These are phyloP conservation scores for Lecanicillium sp. DNA, from an alignment of 2,329 filamentous ascomycete species.

Conservation along the genomic window DNA sequence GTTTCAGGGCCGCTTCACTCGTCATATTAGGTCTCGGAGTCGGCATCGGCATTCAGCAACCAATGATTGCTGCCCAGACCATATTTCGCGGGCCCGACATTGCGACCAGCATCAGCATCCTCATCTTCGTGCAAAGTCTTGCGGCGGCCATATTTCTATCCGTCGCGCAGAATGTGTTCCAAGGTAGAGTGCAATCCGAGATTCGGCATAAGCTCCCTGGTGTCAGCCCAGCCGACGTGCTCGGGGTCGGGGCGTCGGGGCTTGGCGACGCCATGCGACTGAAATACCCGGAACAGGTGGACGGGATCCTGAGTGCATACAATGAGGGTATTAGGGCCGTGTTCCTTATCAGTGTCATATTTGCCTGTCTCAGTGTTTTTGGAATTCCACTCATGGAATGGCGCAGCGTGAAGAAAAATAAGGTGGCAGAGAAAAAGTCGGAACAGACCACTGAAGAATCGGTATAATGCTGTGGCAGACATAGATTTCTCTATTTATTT, in stretches of 20 bases:
- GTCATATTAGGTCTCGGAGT: constrained; percentile 15
- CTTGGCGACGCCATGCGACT: not conserved
- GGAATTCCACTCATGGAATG: constrained; percentile 50
- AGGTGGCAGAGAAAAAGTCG: not conserved
- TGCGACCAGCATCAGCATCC: constrained; percentile 14
- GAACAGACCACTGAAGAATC: too few species aligned
- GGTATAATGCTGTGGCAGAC: too few species aligned
- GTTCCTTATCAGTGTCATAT: constrained; percentile 49
- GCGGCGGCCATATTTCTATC: constrained; percentile 15
- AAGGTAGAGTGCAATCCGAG: not conserved
- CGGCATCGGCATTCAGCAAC: constrained; percentile 15
- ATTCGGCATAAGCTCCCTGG: not conserved
- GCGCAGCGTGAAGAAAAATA: constrained; percentile 32
- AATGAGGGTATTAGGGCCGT: constrained; percentile 47
- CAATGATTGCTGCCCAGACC: constrained; percentile 16
- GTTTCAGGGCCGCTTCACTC: constrained; percentile 10
- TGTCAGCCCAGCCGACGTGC: constrained; percentile 4
- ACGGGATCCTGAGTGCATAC: constrained; percentile 36
- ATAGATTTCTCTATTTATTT: too few species aligned
- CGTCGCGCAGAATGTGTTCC: constrained; percentile 16
- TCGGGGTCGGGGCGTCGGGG: constrained; percentile 3
- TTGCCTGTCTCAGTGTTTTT: constrained; percentile 42
- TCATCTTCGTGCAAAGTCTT: constrained; percentile 14
- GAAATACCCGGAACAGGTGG: not conserved
- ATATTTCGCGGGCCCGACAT: constrained; percentile 15